Evolutionary conservation across 1,284 basidiomycete genomes (phyloP), one percentile per base, ranked within the genome.

Genomic region (Leccinum cinnamomeum): DNA sequence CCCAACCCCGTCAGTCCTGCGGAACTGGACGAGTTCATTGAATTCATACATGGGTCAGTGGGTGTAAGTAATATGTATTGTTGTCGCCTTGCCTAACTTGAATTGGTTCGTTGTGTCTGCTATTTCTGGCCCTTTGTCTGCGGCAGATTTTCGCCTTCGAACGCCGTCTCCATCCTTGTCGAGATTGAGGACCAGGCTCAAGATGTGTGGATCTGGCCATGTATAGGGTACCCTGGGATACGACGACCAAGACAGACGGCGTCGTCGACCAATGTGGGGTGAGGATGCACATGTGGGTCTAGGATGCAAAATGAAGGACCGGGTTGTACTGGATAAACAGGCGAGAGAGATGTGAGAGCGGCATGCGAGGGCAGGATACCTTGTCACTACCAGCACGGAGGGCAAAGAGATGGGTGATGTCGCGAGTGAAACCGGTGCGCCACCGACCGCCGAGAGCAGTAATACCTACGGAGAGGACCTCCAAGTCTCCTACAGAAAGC

Each of bases 401-500:
- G 33, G 87, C 86, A 68, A 96, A 90, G 55, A 95, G 82, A 73
- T 96, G 94, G 1, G 94, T 95, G 44, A 94, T 89, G 65, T 96
- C 94, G 62, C 84, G 83, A 0, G 92, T 93, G 57, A 94, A 82
- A 5, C 86, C 86, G 1, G 79, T 78, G 14, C 90, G 83, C 84
- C 87, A 94, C 72, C 91, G 89, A 3, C 95, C 94, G 0, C 95
- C 94, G n/a, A 92, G 83, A 0, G 87, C 84, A 2, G 82, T 79
- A 51, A 95, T 87, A 1, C 87, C 89, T 0, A 87, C 88, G 1
- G 83, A 83, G 48, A 95, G 83, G 30, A 33, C 30, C 30, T 33
- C 30, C 30, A 33, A 33, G 30, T 33, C 30, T 4, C 30, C 30
- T 33, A 4, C 30, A 33, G 30, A 33, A 33, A 33, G 30, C 30